phyloP scores from a whole-genome alignment of 805 yeast species.

The Barnettozyma wickerhamii region DNA sequence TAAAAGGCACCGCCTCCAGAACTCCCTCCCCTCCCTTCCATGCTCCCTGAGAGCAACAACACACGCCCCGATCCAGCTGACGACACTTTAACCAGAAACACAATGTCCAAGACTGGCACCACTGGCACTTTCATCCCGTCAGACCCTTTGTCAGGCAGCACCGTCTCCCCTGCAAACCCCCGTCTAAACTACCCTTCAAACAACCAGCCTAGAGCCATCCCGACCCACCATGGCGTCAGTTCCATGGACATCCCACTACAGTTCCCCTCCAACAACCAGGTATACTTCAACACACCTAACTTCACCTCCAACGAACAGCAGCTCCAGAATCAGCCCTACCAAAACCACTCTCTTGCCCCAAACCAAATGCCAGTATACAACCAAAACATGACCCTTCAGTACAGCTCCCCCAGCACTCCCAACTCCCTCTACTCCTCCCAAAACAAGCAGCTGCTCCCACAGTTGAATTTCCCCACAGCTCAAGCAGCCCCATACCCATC shows the following conservation, averaged over 20 bases:
- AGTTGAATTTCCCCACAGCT: constrained; percentile 10
- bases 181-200: background rate
- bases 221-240: too few species aligned
- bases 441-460: constrained; percentile 10
- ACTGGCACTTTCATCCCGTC: too few species aligned
- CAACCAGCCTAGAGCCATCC: constrained; percentile 3
- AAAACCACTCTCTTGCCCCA: constrained; percentile 2
- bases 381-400: too few species aligned
- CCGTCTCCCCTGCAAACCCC: background rate
- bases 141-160: background rate
- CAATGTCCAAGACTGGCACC: too few species aligned
- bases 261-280: constrained; percentile 7
- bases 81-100: too few species aligned
- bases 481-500: constrained; percentile 3
- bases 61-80: too few species aligned
- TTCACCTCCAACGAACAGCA: background rate
- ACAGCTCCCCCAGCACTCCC: background rate
- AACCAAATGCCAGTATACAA: background rate
- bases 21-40: too few species aligned
- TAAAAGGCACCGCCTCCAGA: too few species aligned
- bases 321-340: constrained; percentile 3
- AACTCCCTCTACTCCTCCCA: background rate
- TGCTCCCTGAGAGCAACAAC: too few species aligned
- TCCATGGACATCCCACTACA: constrained; percentile 6
- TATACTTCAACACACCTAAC: constrained; percentile 1